Percentiles rank a stretch among this genome's conserved stretches.
These are phyloP conservation scores for Malassezia restricta DNA, from an alignment of 1,284 basidiomycete species.

Conservation along the genomic window DNA sequence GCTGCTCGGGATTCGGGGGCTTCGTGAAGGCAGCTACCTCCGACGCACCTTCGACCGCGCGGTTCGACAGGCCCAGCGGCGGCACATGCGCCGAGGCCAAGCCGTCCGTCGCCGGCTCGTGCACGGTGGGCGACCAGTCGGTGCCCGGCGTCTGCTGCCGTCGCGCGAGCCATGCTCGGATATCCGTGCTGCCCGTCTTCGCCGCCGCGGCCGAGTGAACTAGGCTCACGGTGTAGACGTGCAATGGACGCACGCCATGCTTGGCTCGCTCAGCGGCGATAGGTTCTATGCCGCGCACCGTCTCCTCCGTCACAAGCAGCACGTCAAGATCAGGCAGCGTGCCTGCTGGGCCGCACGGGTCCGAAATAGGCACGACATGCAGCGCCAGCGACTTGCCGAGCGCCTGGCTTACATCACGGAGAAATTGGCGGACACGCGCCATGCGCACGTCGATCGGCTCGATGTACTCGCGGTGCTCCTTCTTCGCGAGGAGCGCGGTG, in stretches of 20 bases:
- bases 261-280: constrained; percentile 28
- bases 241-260: constrained; percentile 20
- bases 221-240: constrained; percentile 33
- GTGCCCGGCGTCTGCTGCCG: constrained; percentile 4
- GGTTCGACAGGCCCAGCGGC: constrained; percentile 39
- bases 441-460: constrained; percentile 53
- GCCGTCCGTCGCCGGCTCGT: neutral
- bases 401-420: constrained; percentile 21
- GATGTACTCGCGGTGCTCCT: constrained; percentile 60
- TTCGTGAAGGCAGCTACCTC: constrained; percentile 3
- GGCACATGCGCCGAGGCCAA: constrained; percentile 35
- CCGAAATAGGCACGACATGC: constrained; percentile 29
- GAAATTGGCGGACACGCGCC: constrained; percentile 29
- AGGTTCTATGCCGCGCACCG: constrained; percentile 27
- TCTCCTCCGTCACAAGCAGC: constrained; percentile 41
- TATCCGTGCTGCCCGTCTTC: constrained; percentile 43
- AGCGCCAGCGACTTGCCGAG: constrained; percentile 17
- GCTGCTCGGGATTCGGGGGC: constrained; percentile 53
- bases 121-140: neutral
- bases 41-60: constrained; percentile 23
- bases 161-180: constrained; percentile 30
- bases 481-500: constrained; percentile 62
- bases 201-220: constrained; percentile 27
- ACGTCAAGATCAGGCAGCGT: constrained; percentile 29
- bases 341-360: constrained; percentile 40